Percentiles rank a stretch among this genome's conserved stretches.
These are phyloP conservation scores for Maudiozyma humilis DNA, from an alignment of 1,139 yeast species.

Conservation along the genomic window DNA sequence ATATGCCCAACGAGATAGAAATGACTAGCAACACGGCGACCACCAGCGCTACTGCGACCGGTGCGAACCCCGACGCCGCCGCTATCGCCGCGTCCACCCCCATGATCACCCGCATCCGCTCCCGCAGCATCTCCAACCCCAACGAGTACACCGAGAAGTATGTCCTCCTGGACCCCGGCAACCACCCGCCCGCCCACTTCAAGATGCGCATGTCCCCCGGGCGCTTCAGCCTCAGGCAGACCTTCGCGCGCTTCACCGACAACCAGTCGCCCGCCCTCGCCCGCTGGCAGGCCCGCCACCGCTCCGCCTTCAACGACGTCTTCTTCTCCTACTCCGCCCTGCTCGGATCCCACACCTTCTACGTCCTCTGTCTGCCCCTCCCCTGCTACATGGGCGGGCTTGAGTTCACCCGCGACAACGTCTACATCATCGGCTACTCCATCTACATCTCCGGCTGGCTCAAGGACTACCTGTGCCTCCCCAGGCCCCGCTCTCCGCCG, in stretches of 20 bases:
- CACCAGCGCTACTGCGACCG: not conserved
- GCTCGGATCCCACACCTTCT: constrained; percentile 88
- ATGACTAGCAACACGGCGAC: not conserved
- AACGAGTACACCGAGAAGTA: constrained; percentile 1
- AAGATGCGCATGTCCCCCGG: constrained; percentile 46
- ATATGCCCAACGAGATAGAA: not conserved
- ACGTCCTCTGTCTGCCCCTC: constrained; percentile 77
- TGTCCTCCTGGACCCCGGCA: constrained; percentile 17
- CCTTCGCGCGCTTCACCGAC: constrained; percentile 50
- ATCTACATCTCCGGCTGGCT: constrained; percentile 69
- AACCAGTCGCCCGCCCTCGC: constrained; percentile 57
- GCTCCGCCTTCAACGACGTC: constrained; percentile 51
- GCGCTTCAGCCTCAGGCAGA: constrained; percentile 50
- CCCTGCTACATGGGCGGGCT: constrained; percentile 77
- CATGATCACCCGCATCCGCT: not conserved
- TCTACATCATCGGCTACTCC: constrained; percentile 74
- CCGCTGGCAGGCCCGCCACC: constrained; percentile 43
- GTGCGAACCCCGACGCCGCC: not conserved
- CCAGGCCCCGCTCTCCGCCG: constrained; percentile 91
- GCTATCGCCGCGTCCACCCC: not conserved
- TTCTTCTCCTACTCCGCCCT: constrained; percentile 87
- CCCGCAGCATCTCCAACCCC: constrained; percentile 1
- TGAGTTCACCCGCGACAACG: constrained; percentile 55
- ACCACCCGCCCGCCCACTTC: constrained; percentile 59
- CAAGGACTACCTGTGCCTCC: constrained; percentile 82